Evolutionary conservation across 805 yeast species (phyloP).

Genomic region (Maudiozyma saulgeensis): DNA sequence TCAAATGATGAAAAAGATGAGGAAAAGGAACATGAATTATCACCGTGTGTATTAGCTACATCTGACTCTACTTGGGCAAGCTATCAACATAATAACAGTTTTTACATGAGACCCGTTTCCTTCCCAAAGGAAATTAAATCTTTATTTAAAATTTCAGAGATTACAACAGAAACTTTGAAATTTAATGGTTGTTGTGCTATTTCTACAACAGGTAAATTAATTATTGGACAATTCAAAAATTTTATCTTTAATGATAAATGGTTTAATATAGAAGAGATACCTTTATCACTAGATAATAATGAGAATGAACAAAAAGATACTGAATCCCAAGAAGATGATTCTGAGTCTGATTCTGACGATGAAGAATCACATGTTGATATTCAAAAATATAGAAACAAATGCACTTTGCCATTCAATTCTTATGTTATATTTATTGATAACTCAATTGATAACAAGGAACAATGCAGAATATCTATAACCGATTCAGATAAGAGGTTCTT

Average conservation of each 20-base stretch:
- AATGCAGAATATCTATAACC: background rate
- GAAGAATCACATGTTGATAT: constrained; percentile 7
- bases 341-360: constrained; percentile 5
- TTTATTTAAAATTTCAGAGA: constrained; percentile 11
- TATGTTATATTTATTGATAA: constrained; percentile 5
- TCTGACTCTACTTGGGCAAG: constrained; percentile 30
- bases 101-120: constrained; percentile 25
- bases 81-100: constrained; percentile 14
- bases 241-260: constrained; percentile 15
- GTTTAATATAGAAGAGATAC: constrained; percentile 13
- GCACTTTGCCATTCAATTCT: constrained; percentile 4
- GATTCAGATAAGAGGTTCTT: background rate
- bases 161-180: constrained; percentile 16
- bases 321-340: constrained; percentile 5
- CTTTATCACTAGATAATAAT: background rate
- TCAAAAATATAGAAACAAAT: constrained; percentile 7
- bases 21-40: constrained; percentile 4
- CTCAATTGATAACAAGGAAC: background rate
- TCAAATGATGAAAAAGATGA: constrained; percentile 6
- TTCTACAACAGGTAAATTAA: constrained; percentile 17
- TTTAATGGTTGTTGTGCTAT: constrained; percentile 24
- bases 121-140: constrained; percentile 8
- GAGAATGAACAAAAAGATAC: constrained; percentile 6
- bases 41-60: constrained; percentile 22
- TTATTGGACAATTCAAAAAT: constrained; percentile 21